Evolutionary conservation across 2,329 filamentous ascomycete species (phyloP).

Genomic region (Zasmidium angulare): DNA sequence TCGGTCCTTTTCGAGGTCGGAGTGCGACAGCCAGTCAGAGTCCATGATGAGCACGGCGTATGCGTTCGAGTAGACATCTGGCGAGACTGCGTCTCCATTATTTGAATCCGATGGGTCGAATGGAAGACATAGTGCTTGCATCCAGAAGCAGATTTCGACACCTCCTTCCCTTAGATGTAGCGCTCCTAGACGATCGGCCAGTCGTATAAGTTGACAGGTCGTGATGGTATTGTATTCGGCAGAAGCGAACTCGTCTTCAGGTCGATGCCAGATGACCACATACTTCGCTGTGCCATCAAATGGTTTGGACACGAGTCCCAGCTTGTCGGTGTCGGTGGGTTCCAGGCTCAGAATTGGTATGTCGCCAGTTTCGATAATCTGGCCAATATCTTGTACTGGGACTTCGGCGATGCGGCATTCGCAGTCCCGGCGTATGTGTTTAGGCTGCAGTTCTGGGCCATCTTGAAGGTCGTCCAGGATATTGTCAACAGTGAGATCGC

Average conservation of each 20-base stretch:
- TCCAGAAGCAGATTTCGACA: constrained; percentile 17
- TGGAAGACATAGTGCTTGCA: constrained; percentile 9
- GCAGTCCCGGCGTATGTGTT: constrained; percentile 14
- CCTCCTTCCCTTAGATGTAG: constrained; percentile 16
- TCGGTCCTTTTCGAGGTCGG: background rate
- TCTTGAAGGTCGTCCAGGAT: too few species aligned
- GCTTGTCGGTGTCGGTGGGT: constrained; percentile 15
- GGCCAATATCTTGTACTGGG: constrained; percentile 6
- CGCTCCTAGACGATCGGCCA: constrained; percentile 17
- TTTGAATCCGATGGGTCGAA: background rate
- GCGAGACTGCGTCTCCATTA: background rate
- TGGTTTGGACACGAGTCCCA: constrained; percentile 10
- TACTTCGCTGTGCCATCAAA: constrained; percentile 9
- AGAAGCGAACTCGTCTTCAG: constrained; percentile 5
- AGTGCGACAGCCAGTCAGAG: background rate
- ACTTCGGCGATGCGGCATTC: constrained; percentile 16
- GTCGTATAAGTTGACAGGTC: constrained; percentile 14
- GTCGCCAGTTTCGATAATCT: constrained; percentile 5
- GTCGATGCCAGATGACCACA: constrained; percentile 6
- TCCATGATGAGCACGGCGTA: constrained; percentile 14
- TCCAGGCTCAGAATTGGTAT: constrained; percentile 12
- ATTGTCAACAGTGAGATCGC: too few species aligned
- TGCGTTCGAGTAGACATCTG: constrained; percentile 9
- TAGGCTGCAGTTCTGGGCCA: background rate
- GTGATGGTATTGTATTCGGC: constrained; percentile 14